Evolutionary conservation across 2,329 filamentous ascomycete genomes (phyloP).

Genomic region (Aspergillus quadricinctus): DNA sequence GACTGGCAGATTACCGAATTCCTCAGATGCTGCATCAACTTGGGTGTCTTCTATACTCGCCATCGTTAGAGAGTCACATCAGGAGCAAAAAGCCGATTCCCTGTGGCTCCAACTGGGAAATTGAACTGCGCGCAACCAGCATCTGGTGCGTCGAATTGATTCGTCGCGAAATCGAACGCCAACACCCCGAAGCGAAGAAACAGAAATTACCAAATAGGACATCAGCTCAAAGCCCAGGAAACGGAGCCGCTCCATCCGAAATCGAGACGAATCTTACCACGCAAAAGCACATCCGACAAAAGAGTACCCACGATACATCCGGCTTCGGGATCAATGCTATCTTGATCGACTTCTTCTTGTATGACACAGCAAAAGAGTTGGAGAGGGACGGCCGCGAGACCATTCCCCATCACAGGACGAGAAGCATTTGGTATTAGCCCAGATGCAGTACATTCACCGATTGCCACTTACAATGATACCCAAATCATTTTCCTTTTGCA

Average conservation of each 20-base stretch:
- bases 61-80: constrained; percentile 69
- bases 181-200: constrained; percentile 62
- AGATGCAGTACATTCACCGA: neutral
- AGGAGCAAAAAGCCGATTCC: constrained; percentile 60
- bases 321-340: constrained; percentile 68
- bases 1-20: constrained; percentile 72
- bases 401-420: constrained; percentile 80
- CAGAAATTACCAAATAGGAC: neutral
- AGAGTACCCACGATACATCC: constrained; percentile 4
- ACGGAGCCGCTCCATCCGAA: constrained; percentile 1
- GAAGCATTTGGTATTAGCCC: constrained; percentile 85
- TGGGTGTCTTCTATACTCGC: constrained; percentile 79
- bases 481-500: neutral
- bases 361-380: constrained; percentile 85
- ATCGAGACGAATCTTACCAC: constrained; percentile 9
- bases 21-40: constrained; percentile 86
- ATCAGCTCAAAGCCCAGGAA: neutral
- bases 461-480: neutral
- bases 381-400: constrained; percentile 56
- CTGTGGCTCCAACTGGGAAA: constrained; percentile 71
- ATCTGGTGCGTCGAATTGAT: constrained; percentile 97
- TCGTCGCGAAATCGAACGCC: constrained; percentile 68
- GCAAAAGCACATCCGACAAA: constrained; percentile 17
- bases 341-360: constrained; percentile 94
- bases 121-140: constrained; percentile 85